Evolutionary conservation across 2,329 filamentous ascomycete genomes (phyloP).

Genomic region (Gnomoniopsis sp.): DNA sequence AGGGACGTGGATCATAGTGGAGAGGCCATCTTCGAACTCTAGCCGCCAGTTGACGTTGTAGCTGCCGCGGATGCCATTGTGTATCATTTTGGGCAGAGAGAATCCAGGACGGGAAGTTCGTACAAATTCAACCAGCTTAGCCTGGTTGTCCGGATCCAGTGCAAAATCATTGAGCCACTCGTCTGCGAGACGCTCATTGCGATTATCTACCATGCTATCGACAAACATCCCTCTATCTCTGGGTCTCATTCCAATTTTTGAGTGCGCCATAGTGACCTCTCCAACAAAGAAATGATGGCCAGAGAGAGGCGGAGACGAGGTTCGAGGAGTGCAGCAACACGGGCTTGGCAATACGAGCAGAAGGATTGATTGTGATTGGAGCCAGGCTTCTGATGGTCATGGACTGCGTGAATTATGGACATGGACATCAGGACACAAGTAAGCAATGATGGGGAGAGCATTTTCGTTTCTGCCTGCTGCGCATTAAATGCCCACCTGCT

Average conservation of each 20-base stretch:
- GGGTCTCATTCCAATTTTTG: neutral
- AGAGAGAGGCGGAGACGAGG: no score
- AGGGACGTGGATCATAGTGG: constrained; percentile 1
- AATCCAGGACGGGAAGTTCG: neutral
- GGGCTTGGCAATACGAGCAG: no score
- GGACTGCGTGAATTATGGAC: no score
- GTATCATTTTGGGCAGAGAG: neutral
- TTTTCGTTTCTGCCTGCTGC: no score
- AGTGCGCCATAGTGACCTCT: neutral
- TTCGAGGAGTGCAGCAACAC: no score
- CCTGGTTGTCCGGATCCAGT: neutral
- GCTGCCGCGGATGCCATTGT: neutral
- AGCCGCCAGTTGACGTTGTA: constrained; percentile 12
- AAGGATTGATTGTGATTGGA: no score
- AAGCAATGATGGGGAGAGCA: no score
- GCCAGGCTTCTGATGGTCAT: no score
- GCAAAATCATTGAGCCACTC: neutral
- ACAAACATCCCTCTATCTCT: neutral
- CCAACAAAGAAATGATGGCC: no score
- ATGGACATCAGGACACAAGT: no score
- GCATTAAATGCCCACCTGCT: no score
- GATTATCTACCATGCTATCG: neutral
- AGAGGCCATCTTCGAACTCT: constrained; percentile 10
- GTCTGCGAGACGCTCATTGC: neutral
- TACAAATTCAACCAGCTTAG: constrained; percentile 1